Conservation (phyloP, 352 stramenopile genomes). For the Phytopythium cucurbitacearum region DNA sequence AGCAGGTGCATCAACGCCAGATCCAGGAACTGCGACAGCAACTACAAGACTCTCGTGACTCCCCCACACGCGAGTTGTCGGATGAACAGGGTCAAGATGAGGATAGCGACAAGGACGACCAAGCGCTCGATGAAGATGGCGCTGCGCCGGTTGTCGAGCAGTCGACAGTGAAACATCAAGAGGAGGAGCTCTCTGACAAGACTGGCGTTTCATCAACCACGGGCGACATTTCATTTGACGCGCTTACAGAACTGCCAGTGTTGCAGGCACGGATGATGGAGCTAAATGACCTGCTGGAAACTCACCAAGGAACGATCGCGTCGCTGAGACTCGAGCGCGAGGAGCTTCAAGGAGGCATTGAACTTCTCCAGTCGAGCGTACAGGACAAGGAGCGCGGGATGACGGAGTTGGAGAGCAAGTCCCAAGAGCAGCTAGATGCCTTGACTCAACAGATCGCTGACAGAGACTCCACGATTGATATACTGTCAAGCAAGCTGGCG, state of each 20-base stretch:
- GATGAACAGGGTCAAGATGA: constrained; percentile 1
- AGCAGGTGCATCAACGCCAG: constrained; percentile 22
- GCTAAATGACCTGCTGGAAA: neutral
- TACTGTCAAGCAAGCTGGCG: constrained; percentile 3
- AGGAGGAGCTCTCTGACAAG: no score
- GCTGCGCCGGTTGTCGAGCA: no score
- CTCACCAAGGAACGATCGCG: constrained; percentile 13
- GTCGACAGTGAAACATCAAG: no score
- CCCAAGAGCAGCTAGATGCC: neutral
- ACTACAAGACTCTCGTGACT: constrained; percentile 9
- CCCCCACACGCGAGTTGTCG: constrained; percentile 4
- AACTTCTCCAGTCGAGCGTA: constrained; percentile 4
- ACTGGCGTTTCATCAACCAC: no score
- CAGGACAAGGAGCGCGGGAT: neutral
- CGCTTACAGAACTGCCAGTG: constrained; percentile 4
- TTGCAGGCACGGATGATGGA: constrained; percentile 9
- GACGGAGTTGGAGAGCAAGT: neutral
- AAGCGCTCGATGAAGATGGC: no score
- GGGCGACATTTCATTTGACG: no score
- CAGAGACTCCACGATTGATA: neutral
- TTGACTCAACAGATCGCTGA: constrained; percentile 8
- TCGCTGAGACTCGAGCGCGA: constrained; percentile 7
- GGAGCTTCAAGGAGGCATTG: constrained; percentile 8
- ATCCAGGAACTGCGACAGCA: constrained; percentile 15
- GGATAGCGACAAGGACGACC: neutral